Base-by-base conservation (phyloP, 768 basidiomycete species). In the Nidularia pulvinata region DNA sequence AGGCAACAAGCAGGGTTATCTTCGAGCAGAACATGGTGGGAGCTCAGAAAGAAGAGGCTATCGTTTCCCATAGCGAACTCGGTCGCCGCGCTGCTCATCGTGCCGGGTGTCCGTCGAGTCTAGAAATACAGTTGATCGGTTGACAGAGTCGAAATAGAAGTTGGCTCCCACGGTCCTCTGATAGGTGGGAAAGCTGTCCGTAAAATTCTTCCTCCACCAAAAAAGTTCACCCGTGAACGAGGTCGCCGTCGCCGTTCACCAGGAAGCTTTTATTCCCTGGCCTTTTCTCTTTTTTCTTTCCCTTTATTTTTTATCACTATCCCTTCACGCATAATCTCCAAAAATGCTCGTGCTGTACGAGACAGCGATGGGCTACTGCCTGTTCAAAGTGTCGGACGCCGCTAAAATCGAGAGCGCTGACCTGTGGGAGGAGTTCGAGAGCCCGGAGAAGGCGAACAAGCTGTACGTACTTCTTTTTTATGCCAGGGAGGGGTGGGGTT, bases 271-370 rank as follows among this genome's bases (percentile, higher is more conserved):
- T 34, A 45, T 57, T 50, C 53, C 14, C 11, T 46, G 10, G 49
- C 46, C 48, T 57, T 48, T 47, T 53, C 53, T 52, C 16, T 53
- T 59, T 51, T 50, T 45, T 50, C 33, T 34, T 50, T 51, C 22
- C 55, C 44, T 53, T 43, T 57, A 44, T 48, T 54, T 47, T 44
- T 54, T 48, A 50, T 55, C 46, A 44, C 44, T 25, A 9, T 36
- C 44, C 33, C 39, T 52, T 48, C 43, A 47, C 45, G 48, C 33
- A 52, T 35, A 48, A 51, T 58, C 54, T 44, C 10, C 45, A 59
- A 73, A 72, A 72, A 98, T 98, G 95, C 84, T 98, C 72, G 95
- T 98, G 45, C 81, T 99, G 59, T 94, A 95, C 77, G 97, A 98
- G 78, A 95, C 94, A 1, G 84, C 94, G 39, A 84, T 96, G 72